Evolutionary conservation across 2,329 filamentous ascomycete species (phyloP), one percentile per base, ranked within the genome.

Genomic region (Pyrenophora teres): DNA sequence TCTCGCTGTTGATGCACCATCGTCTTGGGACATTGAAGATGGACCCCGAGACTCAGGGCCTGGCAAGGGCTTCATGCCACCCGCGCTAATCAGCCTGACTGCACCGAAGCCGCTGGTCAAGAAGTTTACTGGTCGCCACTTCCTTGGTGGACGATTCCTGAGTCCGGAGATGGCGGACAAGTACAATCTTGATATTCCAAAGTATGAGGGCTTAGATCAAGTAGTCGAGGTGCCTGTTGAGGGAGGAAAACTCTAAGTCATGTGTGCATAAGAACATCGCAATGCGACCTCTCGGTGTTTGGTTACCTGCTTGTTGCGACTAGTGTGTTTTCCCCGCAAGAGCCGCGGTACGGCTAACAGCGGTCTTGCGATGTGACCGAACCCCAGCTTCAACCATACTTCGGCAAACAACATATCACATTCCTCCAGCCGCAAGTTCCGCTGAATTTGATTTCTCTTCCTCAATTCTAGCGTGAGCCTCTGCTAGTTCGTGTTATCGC

Each of bases 81-180:
- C 82, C 30, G 86, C 87, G 16, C 78, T 99, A 51, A 86, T 99
- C 61, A 96, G 90, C 70, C 78, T 99, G 68, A 96, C 93, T 40
- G 94, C 94, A 8, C 92, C 94, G 3, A 99, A 99, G 76, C 93
- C 93, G 6, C 78, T 96, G 54, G 88, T 91, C 6, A 88, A 87
- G 73, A 85, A 86, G 71, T 99, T 96, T 73, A 85, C 80, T 57
- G 94, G 93, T 1, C 84, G 90, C 40, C 94, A 99, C 78, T 99
- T 97, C 68, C 75, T 99, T 48, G 94, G 94, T 6, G 94, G 94
- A 2, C 89, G 90, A 53, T 99, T 99, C 68, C 81, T 99, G 67
- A 85, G 88, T 16, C 84, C 85, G 46, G 80, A 81, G 44, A 86
- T 97, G 65, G 88, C 91, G 30, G 83, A 88, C 63, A 97, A 94